Conservation (phyloP, 257 asterid species). For the Solanum piurae region DNA sequence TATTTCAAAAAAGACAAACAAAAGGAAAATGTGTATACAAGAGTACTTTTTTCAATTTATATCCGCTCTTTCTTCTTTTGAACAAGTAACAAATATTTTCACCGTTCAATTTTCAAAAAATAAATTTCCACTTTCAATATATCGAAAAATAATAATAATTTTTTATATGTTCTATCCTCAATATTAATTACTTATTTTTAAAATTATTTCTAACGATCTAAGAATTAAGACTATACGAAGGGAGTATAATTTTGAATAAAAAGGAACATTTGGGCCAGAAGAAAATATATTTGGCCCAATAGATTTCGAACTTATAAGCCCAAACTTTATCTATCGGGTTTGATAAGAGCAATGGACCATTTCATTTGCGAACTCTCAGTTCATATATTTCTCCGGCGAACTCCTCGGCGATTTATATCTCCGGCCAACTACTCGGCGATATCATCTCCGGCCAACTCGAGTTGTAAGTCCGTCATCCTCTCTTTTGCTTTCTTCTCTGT, state of each 20-base stretch:
- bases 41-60: not conserved
- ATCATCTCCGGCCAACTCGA: not conserved
- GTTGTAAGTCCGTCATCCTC: not conserved
- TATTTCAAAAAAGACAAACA: not conserved
- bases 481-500: not conserved
- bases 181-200: too few species aligned
- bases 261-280: not conserved
- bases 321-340: not conserved
- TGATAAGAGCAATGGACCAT: not conserved
- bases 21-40: not conserved
- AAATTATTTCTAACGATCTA: not conserved
- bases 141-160: too few species aligned
- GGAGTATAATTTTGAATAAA: not conserved
- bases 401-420: not conserved
- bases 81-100: not conserved
- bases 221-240: too few species aligned
- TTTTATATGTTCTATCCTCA: too few species aligned
- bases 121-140: too few species aligned
- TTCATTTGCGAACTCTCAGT: not conserved
- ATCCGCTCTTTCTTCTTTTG: not conserved
- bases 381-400: not conserved
- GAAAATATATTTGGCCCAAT: not conserved
- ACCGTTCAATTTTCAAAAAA: not conserved
- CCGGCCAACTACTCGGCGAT: not conserved
- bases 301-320: not conserved